Evolutionary conservation across 352 stramenopile species (phyloP).

Genomic region (Phytophthora palmivora): DNA sequence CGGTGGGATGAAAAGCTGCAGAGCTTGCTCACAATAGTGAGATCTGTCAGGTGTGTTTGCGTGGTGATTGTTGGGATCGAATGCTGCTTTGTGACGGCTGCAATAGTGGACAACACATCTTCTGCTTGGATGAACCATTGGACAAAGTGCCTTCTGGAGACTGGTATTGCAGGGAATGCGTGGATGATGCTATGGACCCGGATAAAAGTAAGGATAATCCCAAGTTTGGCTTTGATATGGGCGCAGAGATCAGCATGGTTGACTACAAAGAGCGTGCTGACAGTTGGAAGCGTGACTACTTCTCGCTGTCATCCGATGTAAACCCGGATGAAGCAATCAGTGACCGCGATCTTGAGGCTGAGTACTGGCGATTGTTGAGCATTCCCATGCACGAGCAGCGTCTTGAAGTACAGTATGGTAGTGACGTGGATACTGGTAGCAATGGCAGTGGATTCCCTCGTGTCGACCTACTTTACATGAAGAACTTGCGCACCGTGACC

Average conservation of each 20-base stretch:
- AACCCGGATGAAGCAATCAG: constrained; percentile 55
- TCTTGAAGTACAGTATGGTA: constrained; percentile 93
- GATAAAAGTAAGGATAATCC: constrained; percentile 50
- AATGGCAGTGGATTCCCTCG: constrained; percentile 90
- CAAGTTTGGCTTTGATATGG: constrained; percentile 88
- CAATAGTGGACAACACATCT: constrained; percentile 84
- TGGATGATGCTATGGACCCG: constrained; percentile 58
- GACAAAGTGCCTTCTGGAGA: constrained; percentile 67
- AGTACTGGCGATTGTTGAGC: constrained; percentile 91
- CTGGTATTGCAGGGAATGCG: constrained; percentile 83
- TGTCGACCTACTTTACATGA: constrained; percentile 59
- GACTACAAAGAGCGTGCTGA: constrained; percentile 88
- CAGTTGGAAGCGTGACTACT: constrained; percentile 84
- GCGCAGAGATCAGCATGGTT: constrained; percentile 76
- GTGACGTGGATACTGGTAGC: constrained; percentile 89
- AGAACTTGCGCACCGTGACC: constrained; percentile 54
- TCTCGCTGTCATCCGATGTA: constrained; percentile 43
- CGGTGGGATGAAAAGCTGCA: constrained; percentile 72
- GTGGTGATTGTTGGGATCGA: constrained; percentile 80
- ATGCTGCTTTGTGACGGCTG: constrained; percentile 86
- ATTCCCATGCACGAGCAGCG: constrained; percentile 79
- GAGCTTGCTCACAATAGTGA: constrained; percentile 83
- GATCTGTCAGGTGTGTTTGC: constrained; percentile 85
- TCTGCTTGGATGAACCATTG: constrained; percentile 74
- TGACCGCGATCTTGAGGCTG: constrained; percentile 78